Conservation (phyloP, 2,329 filamentous ascomycete genomes). For the Apiospora aurea region DNA sequence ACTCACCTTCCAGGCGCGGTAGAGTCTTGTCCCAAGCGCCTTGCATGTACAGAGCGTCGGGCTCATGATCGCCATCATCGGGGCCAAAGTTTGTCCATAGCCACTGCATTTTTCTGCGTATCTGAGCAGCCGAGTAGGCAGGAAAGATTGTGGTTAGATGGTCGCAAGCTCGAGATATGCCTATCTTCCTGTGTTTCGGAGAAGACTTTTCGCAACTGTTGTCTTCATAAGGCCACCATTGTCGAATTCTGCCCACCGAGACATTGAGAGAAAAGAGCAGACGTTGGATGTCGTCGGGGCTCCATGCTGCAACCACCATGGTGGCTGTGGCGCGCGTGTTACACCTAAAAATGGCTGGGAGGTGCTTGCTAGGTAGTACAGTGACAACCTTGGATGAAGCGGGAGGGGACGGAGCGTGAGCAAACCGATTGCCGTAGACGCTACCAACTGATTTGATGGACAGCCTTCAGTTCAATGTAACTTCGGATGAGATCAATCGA, state of each 20-base stretch:
- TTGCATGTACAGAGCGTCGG: neutral
- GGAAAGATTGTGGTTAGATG: neutral
- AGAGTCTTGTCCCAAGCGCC: constrained; percentile 1
- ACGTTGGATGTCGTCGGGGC: neutral
- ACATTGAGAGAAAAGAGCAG: neutral
- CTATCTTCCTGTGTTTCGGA: neutral
- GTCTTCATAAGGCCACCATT: constrained; percentile 1
- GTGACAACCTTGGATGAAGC: neutral
- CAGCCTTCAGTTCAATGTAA: neutral
- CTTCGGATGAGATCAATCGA: neutral
- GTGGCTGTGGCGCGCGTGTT: neutral
- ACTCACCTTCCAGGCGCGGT: neutral
- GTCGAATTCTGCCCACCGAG: neutral
- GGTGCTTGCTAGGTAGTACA: neutral
- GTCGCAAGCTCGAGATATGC: neutral
- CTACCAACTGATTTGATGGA: neutral
- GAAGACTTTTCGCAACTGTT: neutral
- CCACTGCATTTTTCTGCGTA: neutral
- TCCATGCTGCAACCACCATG: neutral
- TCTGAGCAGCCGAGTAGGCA: neutral
- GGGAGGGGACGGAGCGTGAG: neutral
- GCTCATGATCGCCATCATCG: neutral
- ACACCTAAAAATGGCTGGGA: neutral
- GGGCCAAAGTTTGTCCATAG: neutral
- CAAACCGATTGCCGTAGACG: neutral